Evolutionary conservation across 257 asterid species (phyloP), one percentile per base, ranked within the genome.

Genomic region (Apocynum venetum): DNA sequence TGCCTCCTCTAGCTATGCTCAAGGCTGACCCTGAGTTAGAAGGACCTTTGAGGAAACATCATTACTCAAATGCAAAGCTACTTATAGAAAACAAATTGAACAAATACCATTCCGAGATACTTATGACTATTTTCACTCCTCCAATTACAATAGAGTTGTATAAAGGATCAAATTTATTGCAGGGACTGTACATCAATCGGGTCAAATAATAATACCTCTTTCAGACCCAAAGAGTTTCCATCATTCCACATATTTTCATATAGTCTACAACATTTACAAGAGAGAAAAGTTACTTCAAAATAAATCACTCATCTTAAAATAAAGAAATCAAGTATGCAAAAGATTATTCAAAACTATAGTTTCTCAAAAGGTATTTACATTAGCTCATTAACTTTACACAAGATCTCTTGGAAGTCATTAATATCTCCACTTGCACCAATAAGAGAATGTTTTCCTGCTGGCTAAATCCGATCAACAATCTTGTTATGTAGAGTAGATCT

Each of bases 381-480:
- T 71, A 93, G 97, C 74, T 95, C 97, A 81, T 95, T 94, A 80
- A 93, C 97, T 74, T 85, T 86, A 19, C 83, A 91, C 88, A 90
- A 82, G 60, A 95, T 89, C 89, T 95, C 99, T 88, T 95, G 99
- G 82, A 95, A 95, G 80, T 95, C 98, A 85, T 98, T 95, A 73
- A 95, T 89, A 84, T 95, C 99, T 56, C 97, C 99, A 72, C 98
- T 93, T 74, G 96, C 99, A 79, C 99, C 99, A 73, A 95, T 88
- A 72, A 95, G 89, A 59, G 99, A 93, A 85, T 95, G 99, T 56
- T 93, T 95, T 55, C 99, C 99, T 60, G 93, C 97, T 31, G 93
- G 78, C 88, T 93, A 89, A 80, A 96, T 73, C 75, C 98, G 93
- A 80, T 93, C 97, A 84, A 96, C 95, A 56, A 92, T 87, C 88